Base-by-base conservation (phyloP, 306 rosid species). In the Dalbergia cultrata region DNA sequence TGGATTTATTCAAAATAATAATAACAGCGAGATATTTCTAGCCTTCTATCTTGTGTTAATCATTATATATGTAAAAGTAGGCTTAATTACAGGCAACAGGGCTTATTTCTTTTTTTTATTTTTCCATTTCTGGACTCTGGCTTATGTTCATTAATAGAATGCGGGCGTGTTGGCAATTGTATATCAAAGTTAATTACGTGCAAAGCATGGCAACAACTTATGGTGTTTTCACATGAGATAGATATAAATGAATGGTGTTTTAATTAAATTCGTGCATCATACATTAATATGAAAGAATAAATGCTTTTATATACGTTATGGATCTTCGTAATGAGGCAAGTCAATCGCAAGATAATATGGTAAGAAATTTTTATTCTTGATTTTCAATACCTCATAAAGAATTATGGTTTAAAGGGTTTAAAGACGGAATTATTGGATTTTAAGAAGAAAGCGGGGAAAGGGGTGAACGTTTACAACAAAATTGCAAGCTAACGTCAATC, bases 161-260 rank as follows among this genome's bases (percentile, higher is more conserved):
- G 58, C 12, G 9, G n/a, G 74, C 80, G 61, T 61, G 78, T 52
- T 33, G 64, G 5, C 26, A 60, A 33, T 39, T 18, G 34, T 22
- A 78, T 31, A 35, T 56, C 11, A 37, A 39, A 39, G 44, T 67
- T 74, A 59, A 60, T 67, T 26, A 34, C 44, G 37, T 4, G 7
- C 34, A 45, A 22, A 77, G 43, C 72, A 13, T 19, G 52, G 39
- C 33, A 79, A 68, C 53, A 16, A 84, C 19, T 72, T 34, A 61
- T 60, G 76, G 12, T 22, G 9, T 50, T 57, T 63, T 37, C 5
- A 22, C 17, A 12, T 22, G n/a, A n/a, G 37, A 57, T 39, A 1
- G 31, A 3, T 26, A 1, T 26, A 26, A 1, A 13, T 73, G 59
- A 74, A 43, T 74, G 68, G 44, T 74, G 10, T 41, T 58, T 77